Conservation (phyloP, 805 yeast species). For the Metschnikowia henanensis region DNA sequence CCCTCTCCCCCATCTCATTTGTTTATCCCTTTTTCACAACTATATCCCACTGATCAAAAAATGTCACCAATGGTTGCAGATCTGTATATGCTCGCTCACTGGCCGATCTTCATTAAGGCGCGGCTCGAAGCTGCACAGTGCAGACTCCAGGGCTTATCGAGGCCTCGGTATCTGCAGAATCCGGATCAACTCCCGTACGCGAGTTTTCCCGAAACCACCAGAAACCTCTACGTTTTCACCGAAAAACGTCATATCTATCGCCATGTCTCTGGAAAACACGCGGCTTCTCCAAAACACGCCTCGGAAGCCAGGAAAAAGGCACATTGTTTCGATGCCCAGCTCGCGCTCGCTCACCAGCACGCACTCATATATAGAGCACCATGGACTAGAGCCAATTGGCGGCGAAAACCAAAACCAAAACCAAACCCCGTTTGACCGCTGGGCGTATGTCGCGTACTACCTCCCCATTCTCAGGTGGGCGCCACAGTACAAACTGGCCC, state of each 20-base stretch:
- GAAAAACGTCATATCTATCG: no score
- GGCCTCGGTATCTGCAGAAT: no score
- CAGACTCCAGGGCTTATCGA: no score
- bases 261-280: constrained; percentile 8
- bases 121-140: no score
- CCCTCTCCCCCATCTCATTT: no score
- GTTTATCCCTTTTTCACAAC: no score
- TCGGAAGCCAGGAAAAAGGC: constrained; percentile 13
- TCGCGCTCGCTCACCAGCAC: constrained; percentile 24
- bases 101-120: no score
- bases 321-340: constrained; percentile 31
- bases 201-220: neutral
- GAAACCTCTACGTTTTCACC: neutral
- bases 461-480: constrained; percentile 33
- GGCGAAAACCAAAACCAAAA: constrained; percentile 10
- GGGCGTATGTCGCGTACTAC: constrained; percentile 32
- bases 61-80: no score
- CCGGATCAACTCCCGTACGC: no score
- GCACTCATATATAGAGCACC: constrained; percentile 20
- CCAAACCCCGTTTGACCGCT: constrained; percentile 18
- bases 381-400: constrained; percentile 8
- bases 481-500: constrained; percentile 23
- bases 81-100: no score
- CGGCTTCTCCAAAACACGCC: constrained; percentile 5
- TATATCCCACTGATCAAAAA: no score